Evolutionary conservation across 2,329 filamentous ascomycete genomes (phyloP).

Genomic region (Ceratocystis smalleyi): DNA sequence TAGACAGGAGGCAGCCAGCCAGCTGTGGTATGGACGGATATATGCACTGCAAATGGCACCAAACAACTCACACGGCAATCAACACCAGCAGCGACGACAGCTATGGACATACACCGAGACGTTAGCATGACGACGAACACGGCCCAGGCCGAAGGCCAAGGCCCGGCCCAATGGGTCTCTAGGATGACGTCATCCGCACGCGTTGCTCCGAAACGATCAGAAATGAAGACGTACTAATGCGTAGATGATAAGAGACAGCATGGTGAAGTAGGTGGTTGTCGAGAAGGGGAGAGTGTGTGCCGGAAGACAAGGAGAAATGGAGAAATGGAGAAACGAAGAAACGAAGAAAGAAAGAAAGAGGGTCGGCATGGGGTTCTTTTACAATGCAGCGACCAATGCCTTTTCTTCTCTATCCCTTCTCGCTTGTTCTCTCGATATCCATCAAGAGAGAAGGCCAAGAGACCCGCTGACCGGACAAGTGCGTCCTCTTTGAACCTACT

Average conservation of each 20-base stretch:
- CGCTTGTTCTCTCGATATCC: background rate
- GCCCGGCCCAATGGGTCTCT: too few relatives aligned
- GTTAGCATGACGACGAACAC: background rate
- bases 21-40: background rate
- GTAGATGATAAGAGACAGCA: conserved; percentile 1
- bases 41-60: background rate
- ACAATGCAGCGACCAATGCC: background rate
- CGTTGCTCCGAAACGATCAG: too few relatives aligned
- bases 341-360: background rate
- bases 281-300: too few relatives aligned
- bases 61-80: background rate
- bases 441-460: background rate
- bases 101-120: background rate
- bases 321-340: background rate
- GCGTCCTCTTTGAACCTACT: background rate
- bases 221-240: background rate
- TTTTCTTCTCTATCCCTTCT: background rate
- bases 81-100: conserved; percentile 1
- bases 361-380: background rate
- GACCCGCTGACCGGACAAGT: background rate
- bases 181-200: background rate
- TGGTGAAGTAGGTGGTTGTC: background rate
- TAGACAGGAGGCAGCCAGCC: background rate
- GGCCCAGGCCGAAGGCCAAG: too few relatives aligned
- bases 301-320: too few relatives aligned